Evolutionary conservation across 1,284 basidiomycete species (phyloP), one percentile per base, ranked within the genome.

Genomic region (Pseudozyma sp.): DNA sequence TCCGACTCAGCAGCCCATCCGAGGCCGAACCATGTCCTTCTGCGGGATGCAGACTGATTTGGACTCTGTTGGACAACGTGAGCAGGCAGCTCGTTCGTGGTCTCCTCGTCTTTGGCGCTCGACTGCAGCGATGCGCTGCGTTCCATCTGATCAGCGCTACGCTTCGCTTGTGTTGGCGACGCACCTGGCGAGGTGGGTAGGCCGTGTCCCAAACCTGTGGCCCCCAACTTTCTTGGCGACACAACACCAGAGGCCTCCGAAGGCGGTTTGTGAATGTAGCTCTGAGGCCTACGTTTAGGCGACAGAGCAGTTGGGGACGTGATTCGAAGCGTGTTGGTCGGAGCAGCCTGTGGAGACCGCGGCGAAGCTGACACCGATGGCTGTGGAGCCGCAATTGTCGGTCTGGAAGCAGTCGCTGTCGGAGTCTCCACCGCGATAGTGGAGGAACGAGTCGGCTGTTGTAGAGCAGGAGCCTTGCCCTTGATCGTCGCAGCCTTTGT

Each of bases 11-110:
- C 46, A 14, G 56, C 44, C 52, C 68, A 57, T 3, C 63, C 72
- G 4, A 75, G 64, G 0, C 72, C 68, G 16, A 75, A 75, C 72
- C 72, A 75, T 1, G 72, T 68, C 59, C 56, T 70, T 29, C 68
- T 37, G 7, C 72, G 49, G 4, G 64, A 55, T 0, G 60, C 51
- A 5, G 57, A 34, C 39, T 60, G 65, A 49, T 58, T 54, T 1
- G 63, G 56, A 16, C 42, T 54, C 13, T 44, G 56, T 40, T 51
- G 31, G 34, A 48, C 30, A n/a, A 50, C 7, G 7, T 44, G 39
- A 11, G 49, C 45, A 19, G 47, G 33, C 7, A 16, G 7, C 1
- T 14, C 11, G 14, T 14, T n/a, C 6, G 57, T 52, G n/a, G 37
- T 24, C 39, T 57, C 53, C n/a, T 57, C 19, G 13, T 51, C 24